Conservation (phyloP, 306 rosid genomes). For the Vicia faba region DNA sequence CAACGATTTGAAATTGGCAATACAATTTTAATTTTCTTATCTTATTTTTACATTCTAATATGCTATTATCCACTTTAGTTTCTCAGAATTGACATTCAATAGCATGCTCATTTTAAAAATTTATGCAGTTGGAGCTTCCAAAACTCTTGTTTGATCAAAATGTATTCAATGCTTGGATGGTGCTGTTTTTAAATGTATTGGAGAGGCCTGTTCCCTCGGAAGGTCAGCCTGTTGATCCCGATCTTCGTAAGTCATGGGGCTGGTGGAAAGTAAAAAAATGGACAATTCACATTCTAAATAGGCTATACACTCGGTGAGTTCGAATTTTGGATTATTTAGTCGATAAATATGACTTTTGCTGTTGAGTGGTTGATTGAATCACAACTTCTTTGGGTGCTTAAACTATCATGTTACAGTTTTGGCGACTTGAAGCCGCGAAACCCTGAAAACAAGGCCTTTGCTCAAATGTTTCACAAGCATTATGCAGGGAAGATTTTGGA, state of each 20-base stretch:
- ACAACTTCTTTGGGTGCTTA: neutral
- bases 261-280: conserved; percentile 99
- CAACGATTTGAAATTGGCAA: neutral
- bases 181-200: conserved; percentile 69
- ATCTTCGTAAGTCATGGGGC: conserved; percentile 85
- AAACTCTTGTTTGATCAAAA: conserved; percentile 76
- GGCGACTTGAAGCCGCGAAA: conserved; percentile 81
- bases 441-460: conserved; percentile 75
- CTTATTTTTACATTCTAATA: neutral
- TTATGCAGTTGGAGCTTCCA: conserved; percentile 86
- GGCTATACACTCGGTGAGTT: conserved; percentile 84
- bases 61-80: neutral
- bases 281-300: conserved; percentile 88
- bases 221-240: conserved; percentile 91
- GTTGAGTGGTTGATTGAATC: conserved; percentile 18
- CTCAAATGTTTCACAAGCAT: conserved; percentile 82
- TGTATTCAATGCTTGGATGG: conserved; percentile 90
- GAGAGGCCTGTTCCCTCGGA: conserved; percentile 92
- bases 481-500: conserved; percentile 84
- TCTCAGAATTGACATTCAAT: conserved; percentile 2
- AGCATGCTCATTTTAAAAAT: neutral
- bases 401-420: conserved; percentile 53
- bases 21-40: neutral
- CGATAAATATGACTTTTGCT: neutral
- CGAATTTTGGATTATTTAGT: conserved; percentile 10